Evolutionary conservation across 73 alveolate genomes (phyloP).

Genomic region (Strombidium stylifer): DNA sequence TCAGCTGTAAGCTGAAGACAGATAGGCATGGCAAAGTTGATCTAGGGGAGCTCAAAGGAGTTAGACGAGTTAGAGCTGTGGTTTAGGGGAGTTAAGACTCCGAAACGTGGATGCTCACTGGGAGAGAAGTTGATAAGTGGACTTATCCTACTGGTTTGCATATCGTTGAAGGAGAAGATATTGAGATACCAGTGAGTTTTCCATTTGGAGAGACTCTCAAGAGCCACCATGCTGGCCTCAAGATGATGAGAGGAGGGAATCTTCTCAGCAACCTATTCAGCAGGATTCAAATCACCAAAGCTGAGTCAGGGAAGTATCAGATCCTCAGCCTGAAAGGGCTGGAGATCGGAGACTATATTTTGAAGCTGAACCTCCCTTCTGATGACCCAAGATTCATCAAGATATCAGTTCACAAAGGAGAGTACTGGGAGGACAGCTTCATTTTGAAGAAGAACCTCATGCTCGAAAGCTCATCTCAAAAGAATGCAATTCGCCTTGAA

Average conservation of each 20-base stretch:
- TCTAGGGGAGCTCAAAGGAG: constrained; percentile 62
- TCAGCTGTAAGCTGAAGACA: constrained; percentile 11
- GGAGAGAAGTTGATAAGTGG: constrained; percentile 14
- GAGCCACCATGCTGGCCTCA: too few relatives aligned
- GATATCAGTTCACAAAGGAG: constrained; percentile 50
- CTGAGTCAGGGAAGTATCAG: not conserved
- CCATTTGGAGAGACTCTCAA: too few relatives aligned
- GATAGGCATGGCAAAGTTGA: constrained; percentile 64
- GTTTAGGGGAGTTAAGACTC: not conserved
- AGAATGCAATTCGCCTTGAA: not conserved
- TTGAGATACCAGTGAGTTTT: constrained; percentile 51
- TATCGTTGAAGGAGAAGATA: constrained; percentile 55
- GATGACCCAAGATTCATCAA: not conserved
- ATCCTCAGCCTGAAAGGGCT: not conserved
- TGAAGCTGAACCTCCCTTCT: constrained; percentile 3
- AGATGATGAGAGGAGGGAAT: too few relatives aligned
- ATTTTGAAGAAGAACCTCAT: constrained; percentile 36
- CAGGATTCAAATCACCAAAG: too few relatives aligned
- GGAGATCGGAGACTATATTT: constrained; percentile 1
- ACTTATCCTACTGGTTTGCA: constrained; percentile 60
- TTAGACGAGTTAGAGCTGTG: constrained; percentile 11
- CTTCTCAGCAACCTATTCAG: too few relatives aligned
- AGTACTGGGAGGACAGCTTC: constrained; percentile 43
- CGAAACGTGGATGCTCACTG: not conserved
- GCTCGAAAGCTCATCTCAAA: not conserved